Percentiles rank a stretch among this genome's conserved stretches.
phyloP scores from a whole-genome alignment of 441 rosid genomes.

The Jatropha multifida region DNA sequence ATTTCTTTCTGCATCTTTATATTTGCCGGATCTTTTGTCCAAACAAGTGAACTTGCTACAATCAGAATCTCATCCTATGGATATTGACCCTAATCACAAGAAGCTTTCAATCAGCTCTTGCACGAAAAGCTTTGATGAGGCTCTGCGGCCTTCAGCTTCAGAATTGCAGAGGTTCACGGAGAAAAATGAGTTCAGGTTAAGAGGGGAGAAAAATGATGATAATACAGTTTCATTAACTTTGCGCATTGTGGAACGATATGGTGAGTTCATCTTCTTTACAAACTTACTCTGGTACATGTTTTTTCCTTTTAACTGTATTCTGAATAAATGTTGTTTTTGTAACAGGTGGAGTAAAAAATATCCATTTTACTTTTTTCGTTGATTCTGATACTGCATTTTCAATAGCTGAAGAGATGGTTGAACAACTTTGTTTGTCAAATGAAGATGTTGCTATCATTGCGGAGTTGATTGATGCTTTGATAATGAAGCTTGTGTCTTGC shows the following conservation, averaged over 20 bases:
- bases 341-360: conserved; percentile 55
- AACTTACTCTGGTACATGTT: neutral
- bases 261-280: conserved; percentile 25
- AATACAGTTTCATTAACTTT: conserved; percentile 51
- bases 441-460: conserved; percentile 54
- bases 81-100: conserved; percentile 50
- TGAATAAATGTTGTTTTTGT: conserved; percentile 13
- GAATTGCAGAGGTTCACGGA: conserved; percentile 46
- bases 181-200: conserved; percentile 46
- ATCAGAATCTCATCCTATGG: conserved; percentile 57
- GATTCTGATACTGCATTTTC: conserved; percentile 62
- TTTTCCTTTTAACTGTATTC: neutral
- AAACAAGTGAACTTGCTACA: conserved; percentile 32
- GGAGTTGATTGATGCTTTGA: conserved; percentile 59
- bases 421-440: conserved; percentile 59
- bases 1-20: conserved; percentile 18
- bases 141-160: conserved; percentile 27
- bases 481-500: conserved; percentile 43
- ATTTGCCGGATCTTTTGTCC: conserved; percentile 29
- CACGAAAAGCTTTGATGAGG: conserved; percentile 36
- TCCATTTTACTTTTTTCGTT: conserved; percentile 61
- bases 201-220: conserved; percentile 49
- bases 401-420: conserved; percentile 73
- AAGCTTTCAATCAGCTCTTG: conserved; percentile 41
- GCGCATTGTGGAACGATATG: conserved; percentile 47